Evolutionary conservation across 2,329 filamentous ascomycete species (phyloP).

Genomic region (Aspergillus cejpii): DNA sequence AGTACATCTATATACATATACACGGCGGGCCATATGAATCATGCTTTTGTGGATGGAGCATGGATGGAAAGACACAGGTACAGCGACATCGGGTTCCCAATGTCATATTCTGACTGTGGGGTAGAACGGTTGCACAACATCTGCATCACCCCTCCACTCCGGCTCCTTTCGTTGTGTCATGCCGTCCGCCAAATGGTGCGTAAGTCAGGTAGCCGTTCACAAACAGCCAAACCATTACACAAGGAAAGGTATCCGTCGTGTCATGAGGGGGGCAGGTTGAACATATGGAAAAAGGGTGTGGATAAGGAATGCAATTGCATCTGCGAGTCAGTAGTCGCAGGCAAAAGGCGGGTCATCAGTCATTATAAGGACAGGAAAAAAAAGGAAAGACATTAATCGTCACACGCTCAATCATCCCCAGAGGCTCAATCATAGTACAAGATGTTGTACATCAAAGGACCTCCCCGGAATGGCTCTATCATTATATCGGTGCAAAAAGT

Average conservation of each 20-base stretch:
- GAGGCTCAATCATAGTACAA: conserved; percentile 14
- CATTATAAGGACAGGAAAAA: conserved; percentile 14
- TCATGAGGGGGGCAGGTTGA: conserved; percentile 3
- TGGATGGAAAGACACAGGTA: conserved; percentile 5
- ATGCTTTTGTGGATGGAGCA: conserved; percentile 13
- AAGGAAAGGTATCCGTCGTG: background rate
- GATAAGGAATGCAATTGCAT: conserved; percentile 25
- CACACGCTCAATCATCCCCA: conserved; percentile 18
- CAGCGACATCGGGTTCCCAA: conserved; percentile 7
- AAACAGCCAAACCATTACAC: background rate
- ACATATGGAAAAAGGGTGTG: conserved; percentile 12
- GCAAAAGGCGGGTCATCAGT: conserved; percentile 20
- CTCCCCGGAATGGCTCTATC: conserved; percentile 21
- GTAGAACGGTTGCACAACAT: background rate
- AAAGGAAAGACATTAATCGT: conserved; percentile 30
- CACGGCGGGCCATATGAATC: conserved; percentile 9
- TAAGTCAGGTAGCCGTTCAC: background rate
- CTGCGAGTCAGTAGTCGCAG: conserved; percentile 34
- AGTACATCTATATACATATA: conserved; percentile 18
- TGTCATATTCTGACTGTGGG: conserved; percentile 1
- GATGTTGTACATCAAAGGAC: conserved; percentile 21
- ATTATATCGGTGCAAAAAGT: conserved; percentile 14
- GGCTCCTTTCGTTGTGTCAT: no score
- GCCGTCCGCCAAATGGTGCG: no score
- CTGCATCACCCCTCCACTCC: background rate